Evolutionary conservation across 179 eudicot species (phyloP), one percentile per base, ranked within the genome.

Genomic region (Nepenthes alata): DNA sequence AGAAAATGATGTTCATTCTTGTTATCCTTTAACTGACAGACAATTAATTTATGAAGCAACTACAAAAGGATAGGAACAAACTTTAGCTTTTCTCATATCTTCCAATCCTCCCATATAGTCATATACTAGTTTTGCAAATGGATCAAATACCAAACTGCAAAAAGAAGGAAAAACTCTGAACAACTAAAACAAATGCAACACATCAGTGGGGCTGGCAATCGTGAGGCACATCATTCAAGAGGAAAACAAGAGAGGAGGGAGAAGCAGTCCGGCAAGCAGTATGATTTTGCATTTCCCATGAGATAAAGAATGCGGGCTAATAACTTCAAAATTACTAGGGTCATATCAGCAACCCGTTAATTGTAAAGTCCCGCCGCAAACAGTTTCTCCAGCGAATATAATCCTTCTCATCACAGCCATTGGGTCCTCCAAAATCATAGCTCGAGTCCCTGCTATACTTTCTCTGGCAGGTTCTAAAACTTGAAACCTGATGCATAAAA

Each of bases 91-190:
- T 78, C 68, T 78, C 61, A 89, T 73, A 71, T 91, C 98, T 61
- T 81, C 78, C 59, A 93, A 49, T 60, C 95, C 98, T 51, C 88
- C 89, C 52, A 74, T 56, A 73, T 93, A 93, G 73, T 93, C 98
- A 58, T 83, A 93, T 35, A 91, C 75, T 71, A 83, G 25, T 61
- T 79, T 83, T 57, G 76, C 83, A 66, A 61, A 89, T 37, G 98
- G 98, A 75, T 93, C 96, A 75, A 93, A 86, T 91, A 93, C 84
- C 77, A 93, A 83, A 74, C 98, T 91, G 85, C 39, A 67, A 45
- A 50, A 13, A 60, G n/a, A 51, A 16, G 13, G 62, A 53, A 11
- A 58, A 59, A 34, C 6, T 9, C 11, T 9, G 11, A 55, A 55
- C 14, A 41, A 55, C 53, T n/a, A 12, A 64, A 44, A 49, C 2